Percentiles rank a stretch among this genome's conserved stretches.
phyloP scores from a whole-genome alignment of 768 basidiomycete species.

The Suillus paluster region DNA sequence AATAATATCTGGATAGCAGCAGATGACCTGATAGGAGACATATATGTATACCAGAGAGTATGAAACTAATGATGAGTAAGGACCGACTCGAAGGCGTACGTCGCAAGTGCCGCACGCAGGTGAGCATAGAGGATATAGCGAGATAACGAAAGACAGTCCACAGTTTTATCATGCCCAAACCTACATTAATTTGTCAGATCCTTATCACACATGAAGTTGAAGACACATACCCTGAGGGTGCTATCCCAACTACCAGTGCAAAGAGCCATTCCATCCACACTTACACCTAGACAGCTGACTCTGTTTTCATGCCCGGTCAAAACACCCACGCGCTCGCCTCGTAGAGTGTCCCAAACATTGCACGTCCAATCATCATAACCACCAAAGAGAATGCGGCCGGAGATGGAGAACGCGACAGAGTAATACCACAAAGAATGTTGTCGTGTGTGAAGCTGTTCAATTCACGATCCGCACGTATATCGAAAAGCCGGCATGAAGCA shows the following conservation, averaged over 20 bases:
- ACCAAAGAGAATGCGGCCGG: slow-evolving; percentile 95
- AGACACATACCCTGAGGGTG: slow-evolving; percentile 79
- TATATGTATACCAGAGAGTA: slow-evolving; percentile 43
- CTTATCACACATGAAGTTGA: slow-evolving; percentile 7
- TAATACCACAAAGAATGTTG: slow-evolving; percentile 98
- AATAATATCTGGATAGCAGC: slow-evolving; percentile 38
- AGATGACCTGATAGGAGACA: slow-evolving; percentile 37
- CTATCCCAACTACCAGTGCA: slow-evolving; percentile 99
- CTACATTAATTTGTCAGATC: slow-evolving; percentile 41
- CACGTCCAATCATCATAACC: slow-evolving; percentile 99
- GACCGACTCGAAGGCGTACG: slow-evolving; percentile 64
- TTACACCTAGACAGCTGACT: slow-evolving; percentile 95
- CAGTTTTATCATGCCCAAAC: slow-evolving; percentile 77
- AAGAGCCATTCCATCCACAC: slow-evolving; percentile 95
- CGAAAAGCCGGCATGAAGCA: slow-evolving; percentile 97
- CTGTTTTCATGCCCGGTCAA: slow-evolving; percentile 98
- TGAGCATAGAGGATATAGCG: slow-evolving; percentile 51
- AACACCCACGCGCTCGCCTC: slow-evolving; percentile 97
- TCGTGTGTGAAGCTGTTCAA: slow-evolving; percentile 97
- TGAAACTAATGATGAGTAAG: slow-evolving; percentile 50
- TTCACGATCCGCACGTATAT: slow-evolving; percentile 97
- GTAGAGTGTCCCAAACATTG: slow-evolving; percentile 99
- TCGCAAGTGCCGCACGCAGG: slow-evolving; percentile 50
- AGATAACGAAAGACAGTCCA: slow-evolving; percentile 24
- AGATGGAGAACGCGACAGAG: slow-evolving; percentile 99